Base-by-base conservation (phyloP, 2,329 filamentous ascomycete genomes). In the Cercospora beticola region DNA sequence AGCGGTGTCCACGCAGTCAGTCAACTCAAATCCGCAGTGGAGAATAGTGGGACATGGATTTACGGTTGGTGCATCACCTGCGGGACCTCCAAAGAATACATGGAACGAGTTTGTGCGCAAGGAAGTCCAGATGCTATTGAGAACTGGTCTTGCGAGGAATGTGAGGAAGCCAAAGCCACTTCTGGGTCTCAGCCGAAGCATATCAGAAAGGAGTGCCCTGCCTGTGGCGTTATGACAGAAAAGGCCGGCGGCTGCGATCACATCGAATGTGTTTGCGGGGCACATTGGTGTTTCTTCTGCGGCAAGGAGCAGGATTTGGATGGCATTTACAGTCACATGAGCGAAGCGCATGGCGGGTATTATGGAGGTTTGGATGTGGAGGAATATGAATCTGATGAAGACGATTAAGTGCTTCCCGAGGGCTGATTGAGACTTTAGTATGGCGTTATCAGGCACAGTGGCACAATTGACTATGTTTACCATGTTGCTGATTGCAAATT, bases 241-340 rank as follows among this genome's bases (percentile, higher is more conserved):
- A 70, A 68, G 30, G 31, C 40, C 3, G 18, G 57, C 6, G 68
- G 68, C 5, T 70, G 68, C 28, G 68, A 70, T 58, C 66, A 68
- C 54, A 61, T 70, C 9, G 31, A 63, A 56, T 70, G 68, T 46
- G 31, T 36, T 6, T 67, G 64, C 21, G 60, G 64, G 5, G 30
- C 36, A 16, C 68, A 70, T 43, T 70, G 66, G 66, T 70, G 66
- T 26, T 70, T 68, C 33, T 64, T 58, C 33, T 70, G 69, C 57
- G 69, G 69, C 9, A 36, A 62, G 23, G 46, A 54, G 56, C 52
- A 68, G 23, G 33, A 28, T 43, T 60, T 57, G 40, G 36, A 18
- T 12, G 49, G 26, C 1, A 66, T 70, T 43, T 70, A 70, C 57
- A 36, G 5, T n/a, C 69, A 70, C 61, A 68, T 70, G 69, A 46